Evolutionary conservation across 2,329 filamentous ascomycete genomes (phyloP).

Genomic region (Mollisia scopiformis): DNA sequence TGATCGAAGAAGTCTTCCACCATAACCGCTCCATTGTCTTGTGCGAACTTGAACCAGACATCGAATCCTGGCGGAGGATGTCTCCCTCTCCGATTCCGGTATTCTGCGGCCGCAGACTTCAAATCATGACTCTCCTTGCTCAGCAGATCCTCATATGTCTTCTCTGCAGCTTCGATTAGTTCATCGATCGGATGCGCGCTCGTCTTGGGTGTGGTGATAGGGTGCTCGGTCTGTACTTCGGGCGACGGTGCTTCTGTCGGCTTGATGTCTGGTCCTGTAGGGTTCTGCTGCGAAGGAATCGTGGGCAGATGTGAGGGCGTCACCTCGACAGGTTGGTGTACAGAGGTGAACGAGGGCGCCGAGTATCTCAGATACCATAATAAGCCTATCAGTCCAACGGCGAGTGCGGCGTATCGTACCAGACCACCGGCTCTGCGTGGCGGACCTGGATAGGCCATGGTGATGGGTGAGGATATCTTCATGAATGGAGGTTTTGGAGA

Average conservation of each 20-base stretch:
- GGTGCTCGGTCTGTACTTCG: neutral
- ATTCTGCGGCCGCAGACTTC: slow-evolving; percentile 50
- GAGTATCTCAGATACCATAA: slow-evolving; percentile 19
- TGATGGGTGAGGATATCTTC: slow-evolving; percentile 32
- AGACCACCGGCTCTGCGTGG: slow-evolving; percentile 32
- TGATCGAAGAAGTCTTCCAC: slow-evolving; percentile 64
- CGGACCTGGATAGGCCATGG: slow-evolving; percentile 33
- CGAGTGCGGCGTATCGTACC: slow-evolving; percentile 22
- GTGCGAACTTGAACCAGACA: slow-evolving; percentile 58
- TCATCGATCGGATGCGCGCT: slow-evolving; percentile 47
- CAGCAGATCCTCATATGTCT: slow-evolving; percentile 43
- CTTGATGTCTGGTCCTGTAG: slow-evolving; percentile 8
- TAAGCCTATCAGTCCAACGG: slow-evolving; percentile 9
- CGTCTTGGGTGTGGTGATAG: slow-evolving; percentile 8
- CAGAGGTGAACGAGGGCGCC: slow-evolving; percentile 11
- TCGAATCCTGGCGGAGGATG: slow-evolving; percentile 68
- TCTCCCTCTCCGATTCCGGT: slow-evolving; percentile 57
- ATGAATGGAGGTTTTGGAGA: slow-evolving; percentile 16
- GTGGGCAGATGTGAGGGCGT: slow-evolving; percentile 10
- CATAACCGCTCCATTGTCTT: slow-evolving; percentile 52
- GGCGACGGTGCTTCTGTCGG: neutral
- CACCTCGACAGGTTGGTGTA: slow-evolving; percentile 8
- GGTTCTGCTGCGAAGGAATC: slow-evolving; percentile 5
- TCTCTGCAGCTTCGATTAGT: slow-evolving; percentile 45
- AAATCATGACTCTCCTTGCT: slow-evolving; percentile 47